phyloP scores from a whole-genome alignment of 1,284 basidiomycete species.

The Singerocomus inundabilis region DNA sequence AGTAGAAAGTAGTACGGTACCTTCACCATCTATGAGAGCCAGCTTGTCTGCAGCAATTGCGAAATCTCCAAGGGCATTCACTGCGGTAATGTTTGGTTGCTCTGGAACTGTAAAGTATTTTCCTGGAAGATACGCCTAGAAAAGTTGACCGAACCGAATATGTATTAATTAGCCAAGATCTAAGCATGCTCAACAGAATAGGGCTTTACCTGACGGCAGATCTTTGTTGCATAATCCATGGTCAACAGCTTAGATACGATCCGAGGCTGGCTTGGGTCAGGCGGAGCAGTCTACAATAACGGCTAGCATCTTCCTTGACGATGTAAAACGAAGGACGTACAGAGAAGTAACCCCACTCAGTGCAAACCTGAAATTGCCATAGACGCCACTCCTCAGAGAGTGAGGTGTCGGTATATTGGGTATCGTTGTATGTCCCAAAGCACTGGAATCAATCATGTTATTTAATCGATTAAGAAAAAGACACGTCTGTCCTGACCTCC shows the following conservation, averaged over 20 bases:
- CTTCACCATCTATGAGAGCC: slow-evolving; percentile 86
- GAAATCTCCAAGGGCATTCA: slow-evolving; percentile 80
- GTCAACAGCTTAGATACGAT: slow-evolving; percentile 76
- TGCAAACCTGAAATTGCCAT: slow-evolving; percentile 93
- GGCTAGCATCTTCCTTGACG: background rate
- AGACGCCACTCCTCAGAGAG: slow-evolving; percentile 76
- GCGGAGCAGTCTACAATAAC: slow-evolving; percentile 60
- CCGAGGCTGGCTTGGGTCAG: slow-evolving; percentile 56
- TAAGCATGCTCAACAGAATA: background rate
- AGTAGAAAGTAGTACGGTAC: slow-evolving; percentile 35
- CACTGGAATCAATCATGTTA: slow-evolving; percentile 49
- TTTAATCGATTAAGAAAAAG: background rate
- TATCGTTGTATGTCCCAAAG: slow-evolving; percentile 79
- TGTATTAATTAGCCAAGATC: background rate
- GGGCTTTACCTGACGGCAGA: slow-evolving; percentile 65
- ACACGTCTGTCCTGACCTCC: slow-evolving; percentile 43
- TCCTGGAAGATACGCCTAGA: slow-evolving; percentile 78
- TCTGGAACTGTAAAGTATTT: slow-evolving; percentile 69
- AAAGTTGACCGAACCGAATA: background rate
- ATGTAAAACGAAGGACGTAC: slow-evolving; percentile 38
- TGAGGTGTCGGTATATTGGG: slow-evolving; percentile 59
- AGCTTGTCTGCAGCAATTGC: slow-evolving; percentile 72
- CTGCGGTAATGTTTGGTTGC: slow-evolving; percentile 74
- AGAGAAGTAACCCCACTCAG: slow-evolving; percentile 91
- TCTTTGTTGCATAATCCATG: slow-evolving; percentile 75